Percentiles rank a stretch among this genome's conserved stretches.
phyloP scores from a whole-genome alignment of 2,329 filamentous ascomycete species.

The Phoma sp. region DNA sequence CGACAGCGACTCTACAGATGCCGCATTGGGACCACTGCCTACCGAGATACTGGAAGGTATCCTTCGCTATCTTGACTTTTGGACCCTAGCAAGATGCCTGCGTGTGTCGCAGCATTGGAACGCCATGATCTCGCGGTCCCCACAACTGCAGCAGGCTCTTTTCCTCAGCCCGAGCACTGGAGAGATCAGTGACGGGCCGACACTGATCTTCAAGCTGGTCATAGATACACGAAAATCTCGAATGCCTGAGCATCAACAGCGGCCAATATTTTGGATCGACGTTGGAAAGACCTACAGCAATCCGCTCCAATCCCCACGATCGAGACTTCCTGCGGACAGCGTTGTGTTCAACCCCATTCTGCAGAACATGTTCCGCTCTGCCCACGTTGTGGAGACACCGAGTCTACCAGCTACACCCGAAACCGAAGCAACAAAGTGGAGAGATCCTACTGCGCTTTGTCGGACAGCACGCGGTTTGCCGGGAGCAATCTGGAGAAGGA shows the following conservation, averaged over 20 bases:
- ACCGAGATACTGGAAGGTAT: slow-evolving; percentile 14
- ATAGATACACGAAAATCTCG: slow-evolving; percentile 11
- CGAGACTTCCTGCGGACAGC: background rate
- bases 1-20: slow-evolving; percentile 2
- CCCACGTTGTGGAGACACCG: slow-evolving; percentile 1
- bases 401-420: background rate
- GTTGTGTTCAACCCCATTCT: slow-evolving; percentile 18
- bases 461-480: slow-evolving; percentile 8
- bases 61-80: slow-evolving; percentile 14
- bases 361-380: slow-evolving; percentile 14
- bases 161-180: slow-evolving; percentile 10
- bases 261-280: slow-evolving; percentile 16
- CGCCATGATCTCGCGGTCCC: slow-evolving; percentile 12
- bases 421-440: background rate
- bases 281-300: slow-evolving; percentile 4
- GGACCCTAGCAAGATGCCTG: slow-evolving; percentile 15
- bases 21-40: slow-evolving; percentile 9
- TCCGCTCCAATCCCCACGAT: slow-evolving; percentile 1
- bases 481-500: slow-evolving; percentile 15
- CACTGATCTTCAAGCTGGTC: slow-evolving; percentile 17
- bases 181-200: slow-evolving; percentile 6
- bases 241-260: slow-evolving; percentile 3
- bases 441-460: slow-evolving; percentile 9
- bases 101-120: slow-evolving; percentile 15
- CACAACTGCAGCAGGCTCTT: slow-evolving; percentile 10